These are phyloP conservation scores for Fraxinus paxiana DNA, from an alignment of 305 asterid genomes.

Conservation along the genomic window DNA sequence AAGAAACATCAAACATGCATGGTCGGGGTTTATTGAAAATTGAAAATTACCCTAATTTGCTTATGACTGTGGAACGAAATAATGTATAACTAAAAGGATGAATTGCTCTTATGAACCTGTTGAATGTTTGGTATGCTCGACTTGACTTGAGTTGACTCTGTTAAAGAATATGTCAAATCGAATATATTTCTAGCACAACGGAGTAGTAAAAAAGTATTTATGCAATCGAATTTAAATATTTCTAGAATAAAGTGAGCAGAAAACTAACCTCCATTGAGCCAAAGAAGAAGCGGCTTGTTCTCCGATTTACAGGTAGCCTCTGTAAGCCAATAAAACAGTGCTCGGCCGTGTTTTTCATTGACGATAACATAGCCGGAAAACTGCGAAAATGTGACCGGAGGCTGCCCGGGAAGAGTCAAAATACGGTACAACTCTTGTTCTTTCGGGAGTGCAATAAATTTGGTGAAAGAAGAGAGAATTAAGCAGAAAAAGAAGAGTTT, in stretches of 20 bases:
- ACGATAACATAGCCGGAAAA: conserved; percentile 46
- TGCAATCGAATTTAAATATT: too few species aligned
- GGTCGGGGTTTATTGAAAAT: too few species aligned
- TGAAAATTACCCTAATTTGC: neutral
- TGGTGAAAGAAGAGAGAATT: neutral
- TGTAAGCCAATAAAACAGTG: conserved; percentile 47
- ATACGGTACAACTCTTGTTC: conserved; percentile 38
- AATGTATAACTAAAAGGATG: neutral
- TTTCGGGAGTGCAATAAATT: neutral
- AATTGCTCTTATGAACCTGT: neutral
- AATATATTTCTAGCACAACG: too few species aligned
- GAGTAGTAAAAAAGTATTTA: too few species aligned
- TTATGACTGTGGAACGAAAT: neutral
- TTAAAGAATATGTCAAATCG: neutral
- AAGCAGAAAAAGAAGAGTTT: neutral
- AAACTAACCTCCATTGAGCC: conserved; percentile 55
- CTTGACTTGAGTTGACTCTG: neutral
- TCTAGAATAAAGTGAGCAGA: neutral
- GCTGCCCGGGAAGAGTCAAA: conserved; percentile 38
- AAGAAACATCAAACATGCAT: too few species aligned
- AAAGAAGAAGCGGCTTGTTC: conserved; percentile 40
- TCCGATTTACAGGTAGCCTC: conserved; percentile 30
- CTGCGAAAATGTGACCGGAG: conserved; percentile 40
- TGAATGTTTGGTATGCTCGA: neutral
- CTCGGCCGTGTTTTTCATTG: conserved; percentile 38